A percentile compares a stretch with the other conserved stretches of the same genome.
Conservation (phyloP, 2,329 filamentous ascomycete species). For the Penicillium sp. region DNA sequence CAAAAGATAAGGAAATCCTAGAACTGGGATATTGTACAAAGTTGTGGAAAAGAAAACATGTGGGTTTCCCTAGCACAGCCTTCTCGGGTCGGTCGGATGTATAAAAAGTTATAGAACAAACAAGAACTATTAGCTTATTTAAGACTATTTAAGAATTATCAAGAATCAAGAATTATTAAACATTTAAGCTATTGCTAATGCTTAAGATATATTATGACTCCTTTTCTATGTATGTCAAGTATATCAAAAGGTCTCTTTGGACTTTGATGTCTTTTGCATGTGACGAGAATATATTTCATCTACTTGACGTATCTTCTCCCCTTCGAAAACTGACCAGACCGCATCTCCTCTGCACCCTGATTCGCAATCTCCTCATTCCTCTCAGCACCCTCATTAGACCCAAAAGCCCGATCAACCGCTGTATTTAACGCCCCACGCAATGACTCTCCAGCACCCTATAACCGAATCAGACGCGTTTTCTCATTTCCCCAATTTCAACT, state of each 20-base stretch:
- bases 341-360: conserved; percentile 37
- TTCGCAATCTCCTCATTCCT: conserved; percentile 39
- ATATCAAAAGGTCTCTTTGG: too few species aligned
- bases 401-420: conserved; percentile 41
- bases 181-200: background rate
- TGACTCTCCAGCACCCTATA: conserved; percentile 42
- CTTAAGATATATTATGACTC: background rate
- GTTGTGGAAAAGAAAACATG: conserved; percentile 3
- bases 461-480: background rate
- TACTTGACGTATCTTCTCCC: background rate
- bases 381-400: conserved; percentile 34
- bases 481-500: conserved; percentile 11
- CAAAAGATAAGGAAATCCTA: too few species aligned
- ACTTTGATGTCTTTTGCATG: background rate
- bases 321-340: conserved; percentile 26
- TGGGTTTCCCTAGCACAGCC: conserved; percentile 24
- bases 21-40: background rate
- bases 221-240: too few species aligned
- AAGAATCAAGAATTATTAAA: background rate
- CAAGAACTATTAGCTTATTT: too few species aligned
- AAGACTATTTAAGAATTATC: too few species aligned
- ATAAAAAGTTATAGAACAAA: background rate
- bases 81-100: conserved; percentile 22
- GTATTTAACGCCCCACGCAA: conserved; percentile 39
- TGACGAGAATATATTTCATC: background rate